Percentiles rank a stretch among this genome's conserved stretches.
These are phyloP conservation scores for Chamaecrista fasciculata DNA, from an alignment of 306 rosid genomes.

Conservation along the genomic window DNA sequence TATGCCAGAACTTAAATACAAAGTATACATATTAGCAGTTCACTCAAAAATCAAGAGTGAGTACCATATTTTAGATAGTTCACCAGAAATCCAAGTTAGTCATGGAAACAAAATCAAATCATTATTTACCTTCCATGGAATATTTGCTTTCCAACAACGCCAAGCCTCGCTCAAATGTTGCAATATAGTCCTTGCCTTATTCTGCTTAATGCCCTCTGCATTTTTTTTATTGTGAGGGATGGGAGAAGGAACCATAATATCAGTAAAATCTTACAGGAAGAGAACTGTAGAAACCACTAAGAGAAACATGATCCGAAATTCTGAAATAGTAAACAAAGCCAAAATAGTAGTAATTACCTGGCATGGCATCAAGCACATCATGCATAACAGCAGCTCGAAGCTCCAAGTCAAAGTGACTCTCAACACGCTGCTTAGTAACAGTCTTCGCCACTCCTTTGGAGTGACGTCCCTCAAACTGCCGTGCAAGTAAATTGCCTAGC, in stretches of 20 bases:
- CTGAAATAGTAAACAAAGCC: background rate
- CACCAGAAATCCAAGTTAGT: background rate
- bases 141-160: constrained; percentile 99
- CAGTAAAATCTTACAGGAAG: background rate
- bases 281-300: background rate
- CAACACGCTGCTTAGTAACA: constrained; percentile 98
- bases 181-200: constrained; percentile 92
- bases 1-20: background rate
- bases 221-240: too few relatives aligned
- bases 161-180: constrained; percentile 99
- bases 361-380: constrained; percentile 99
- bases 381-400: constrained; percentile 99
- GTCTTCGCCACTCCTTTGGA: constrained; percentile 99
- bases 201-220: constrained; percentile 97
- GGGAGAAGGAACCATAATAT: background rate
- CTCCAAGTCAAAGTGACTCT: constrained; percentile 97
- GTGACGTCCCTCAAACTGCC: constrained; percentile 98
- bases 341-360: constrained; percentile 42
- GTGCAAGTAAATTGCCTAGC: constrained; percentile 95
- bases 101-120: background rate
- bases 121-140: constrained; percentile 87
- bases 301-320: background rate
- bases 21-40: background rate
- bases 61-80: background rate
- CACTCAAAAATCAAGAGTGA: background rate